Evolutionary conservation across 139 green algal species (phyloP).

Genomic region (Chlorella sorokiniana): DNA sequence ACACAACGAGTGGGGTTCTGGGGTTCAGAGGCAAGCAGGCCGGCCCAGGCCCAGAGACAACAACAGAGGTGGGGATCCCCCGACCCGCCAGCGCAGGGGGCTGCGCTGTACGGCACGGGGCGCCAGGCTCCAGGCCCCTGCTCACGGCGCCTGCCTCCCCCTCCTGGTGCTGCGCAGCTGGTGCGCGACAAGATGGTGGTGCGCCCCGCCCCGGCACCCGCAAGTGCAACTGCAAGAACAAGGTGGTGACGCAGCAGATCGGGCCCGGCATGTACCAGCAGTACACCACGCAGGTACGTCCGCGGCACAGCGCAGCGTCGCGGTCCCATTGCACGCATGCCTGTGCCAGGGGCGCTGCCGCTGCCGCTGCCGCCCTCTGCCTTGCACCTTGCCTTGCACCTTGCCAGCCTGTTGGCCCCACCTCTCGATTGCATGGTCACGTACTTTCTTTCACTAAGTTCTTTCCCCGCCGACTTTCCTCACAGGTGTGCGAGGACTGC

Average conservation of each 20-base stretch:
- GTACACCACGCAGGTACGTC: constrained; percentile 70
- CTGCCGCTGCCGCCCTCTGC: not conserved
- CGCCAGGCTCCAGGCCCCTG: too few species aligned
- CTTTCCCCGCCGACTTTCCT: not conserved
- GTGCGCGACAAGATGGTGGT: constrained; percentile 92
- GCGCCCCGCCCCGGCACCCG: constrained; percentile 85
- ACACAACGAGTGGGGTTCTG: too few species aligned
- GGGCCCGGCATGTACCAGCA: constrained; percentile 99
- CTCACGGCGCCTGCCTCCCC: not conserved
- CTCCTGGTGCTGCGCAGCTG: constrained; percentile 57
- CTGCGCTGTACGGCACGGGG: too few species aligned
- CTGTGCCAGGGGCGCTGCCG: not conserved
- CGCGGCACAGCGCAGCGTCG: too few species aligned
- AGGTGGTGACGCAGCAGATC: constrained; percentile 93
- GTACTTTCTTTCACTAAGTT: not conserved
- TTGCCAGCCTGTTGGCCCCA: not conserved
- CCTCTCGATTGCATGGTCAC: not conserved
- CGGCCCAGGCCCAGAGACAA: too few species aligned
- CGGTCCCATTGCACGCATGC: not conserved
- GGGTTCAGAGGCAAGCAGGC: too few species aligned
- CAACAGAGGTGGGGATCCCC: too few species aligned
- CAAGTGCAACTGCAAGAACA: constrained; percentile 96
- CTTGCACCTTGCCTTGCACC: not conserved
- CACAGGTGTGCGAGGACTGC: constrained; percentile 90
- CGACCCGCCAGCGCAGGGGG: too few species aligned